Evolutionary conservation across 345 rosid genomes (phyloP).

Genomic region (Cardamine occulta): DNA sequence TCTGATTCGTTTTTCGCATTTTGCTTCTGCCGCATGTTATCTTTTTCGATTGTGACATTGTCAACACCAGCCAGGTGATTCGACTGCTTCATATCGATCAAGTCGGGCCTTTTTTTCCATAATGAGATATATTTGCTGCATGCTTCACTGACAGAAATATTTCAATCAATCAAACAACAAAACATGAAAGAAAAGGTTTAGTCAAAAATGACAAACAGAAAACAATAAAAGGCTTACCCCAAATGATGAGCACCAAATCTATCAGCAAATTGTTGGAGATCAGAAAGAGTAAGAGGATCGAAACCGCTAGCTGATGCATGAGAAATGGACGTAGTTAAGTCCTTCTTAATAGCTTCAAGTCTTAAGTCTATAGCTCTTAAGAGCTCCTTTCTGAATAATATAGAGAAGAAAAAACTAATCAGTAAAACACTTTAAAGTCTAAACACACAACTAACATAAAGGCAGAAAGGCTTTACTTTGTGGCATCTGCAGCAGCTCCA

Average conservation of each 20-base stretch:
- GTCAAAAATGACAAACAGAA: neutral
- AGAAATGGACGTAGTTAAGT: conserved; percentile 64
- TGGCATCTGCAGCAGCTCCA: conserved; percentile 51
- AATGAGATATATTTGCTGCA: conserved; percentile 68
- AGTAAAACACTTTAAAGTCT: neutral
- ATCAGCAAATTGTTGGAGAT: conserved; percentile 78
- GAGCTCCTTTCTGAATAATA: conserved; percentile 78
- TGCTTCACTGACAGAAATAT: conserved; percentile 62
- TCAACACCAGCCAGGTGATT: conserved; percentile 52
- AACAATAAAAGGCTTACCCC: conserved; percentile 56
- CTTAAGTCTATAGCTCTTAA: conserved; percentile 89
- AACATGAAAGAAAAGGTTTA: conserved; percentile 1
- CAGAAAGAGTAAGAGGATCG: conserved; percentile 60
- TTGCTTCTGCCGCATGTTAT: conserved; percentile 37
- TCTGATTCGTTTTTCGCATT: conserved; percentile 43
- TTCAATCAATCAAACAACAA: conserved; percentile 1
- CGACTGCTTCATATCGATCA: conserved; percentile 73
- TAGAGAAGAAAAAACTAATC: neutral
- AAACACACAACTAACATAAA: conserved; percentile 17
- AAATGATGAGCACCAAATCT: conserved; percentile 74
- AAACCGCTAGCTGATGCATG: conserved; percentile 86
- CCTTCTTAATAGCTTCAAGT: conserved; percentile 73
- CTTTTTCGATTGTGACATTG: conserved; percentile 47
- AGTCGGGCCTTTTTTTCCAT: conserved; percentile 76
- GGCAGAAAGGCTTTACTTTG: conserved; percentile 48